Base-by-base conservation (phyloP, 2,329 filamentous ascomycete species). In the Fusarium penzigii region DNA sequence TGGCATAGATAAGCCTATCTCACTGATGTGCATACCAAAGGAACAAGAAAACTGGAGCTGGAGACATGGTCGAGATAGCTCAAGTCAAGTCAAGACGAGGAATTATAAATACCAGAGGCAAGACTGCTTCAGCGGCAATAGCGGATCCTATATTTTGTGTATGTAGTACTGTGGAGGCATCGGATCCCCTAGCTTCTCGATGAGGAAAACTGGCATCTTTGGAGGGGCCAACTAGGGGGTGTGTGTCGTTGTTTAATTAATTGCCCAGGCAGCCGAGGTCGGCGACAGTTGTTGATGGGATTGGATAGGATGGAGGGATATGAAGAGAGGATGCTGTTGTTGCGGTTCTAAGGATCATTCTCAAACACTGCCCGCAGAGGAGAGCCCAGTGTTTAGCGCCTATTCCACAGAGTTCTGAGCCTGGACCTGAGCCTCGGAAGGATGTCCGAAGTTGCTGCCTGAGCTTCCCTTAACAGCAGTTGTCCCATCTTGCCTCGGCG, bases 91-190 rank as follows among this genome's bases (percentile, higher is more conserved):
- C 52, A 63, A 64, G 51, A 58, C 46, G 55, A 56, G 45, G 53
- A 51, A 64, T 67, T 67, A 67, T 67, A 67, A 67, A 64, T 64
- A 67, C 53, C 50, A 56, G 58, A 55, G 55, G 51, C 54, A 56
- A 53, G 52, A 51, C 59, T 62, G 52, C 48, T 48, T 38, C 43
- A 49, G 60, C 62, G 62, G 62, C 13, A 36, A 36, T 36, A 36
- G 32, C 32, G 32, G 32, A 36, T 36, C 32, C 32, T 11, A 6
- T 32, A 65, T 25, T 25, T 25, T 25, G 61, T 50, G 46, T 49
- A 52, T 60, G 51, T 25, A 25, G 53, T 42, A 51, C 44, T 44
- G 53, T 52, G 48, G 55, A 57, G 55, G 55, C n/a, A n/a, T n/a
- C n/a, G n/a, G n/a, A n/a, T n/a, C n/a, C 29, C 29, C 11, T 32